Percentiles rank a stretch among this genome's conserved stretches.
Evolutionary conservation across 169 alveolate genomes (phyloP).

Genomic region (Plasmodium yoelii): DNA sequence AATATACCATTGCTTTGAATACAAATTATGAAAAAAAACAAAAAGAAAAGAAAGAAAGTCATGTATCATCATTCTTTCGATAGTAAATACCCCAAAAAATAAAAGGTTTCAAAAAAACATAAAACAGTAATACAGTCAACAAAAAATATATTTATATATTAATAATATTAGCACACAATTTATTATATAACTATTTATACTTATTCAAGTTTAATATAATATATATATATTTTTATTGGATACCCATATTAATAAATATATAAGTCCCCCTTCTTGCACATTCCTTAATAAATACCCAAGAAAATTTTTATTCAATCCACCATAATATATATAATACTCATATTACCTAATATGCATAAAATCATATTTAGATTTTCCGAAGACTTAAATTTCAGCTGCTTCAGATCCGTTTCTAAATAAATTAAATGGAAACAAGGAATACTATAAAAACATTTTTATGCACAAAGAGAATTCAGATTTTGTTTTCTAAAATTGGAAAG

Average conservation of each 20-base stretch:
- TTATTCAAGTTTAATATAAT: neutral
- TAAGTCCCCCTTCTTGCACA: neutral
- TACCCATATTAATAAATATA: neutral
- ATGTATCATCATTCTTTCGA: constrained; percentile 18
- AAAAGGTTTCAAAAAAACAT: constrained; percentile 19
- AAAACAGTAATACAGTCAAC: constrained; percentile 13
- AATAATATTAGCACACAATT: neutral
- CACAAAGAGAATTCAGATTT: constrained; percentile 32
- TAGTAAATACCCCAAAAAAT: constrained; percentile 7
- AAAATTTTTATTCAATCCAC: no score
- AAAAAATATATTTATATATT: neutral
- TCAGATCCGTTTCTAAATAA: constrained; percentile 30
- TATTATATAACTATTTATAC: neutral
- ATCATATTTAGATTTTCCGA: constrained; percentile 43
- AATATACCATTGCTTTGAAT: neutral
- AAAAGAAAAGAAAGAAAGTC: constrained; percentile 17
- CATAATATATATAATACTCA: neutral
- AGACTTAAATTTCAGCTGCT: constrained; percentile 61
- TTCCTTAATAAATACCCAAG: no score
- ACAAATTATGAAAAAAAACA: constrained; percentile 55
- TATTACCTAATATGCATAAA: constrained; percentile 66
- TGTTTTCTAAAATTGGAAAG: constrained; percentile 12
- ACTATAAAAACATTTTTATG: constrained; percentile 13
- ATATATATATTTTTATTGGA: neutral
- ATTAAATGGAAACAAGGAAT: constrained; percentile 67